These are phyloP conservation scores for Xylaria digitata DNA, from an alignment of 2,329 filamentous ascomycete species.

Conservation along the genomic window DNA sequence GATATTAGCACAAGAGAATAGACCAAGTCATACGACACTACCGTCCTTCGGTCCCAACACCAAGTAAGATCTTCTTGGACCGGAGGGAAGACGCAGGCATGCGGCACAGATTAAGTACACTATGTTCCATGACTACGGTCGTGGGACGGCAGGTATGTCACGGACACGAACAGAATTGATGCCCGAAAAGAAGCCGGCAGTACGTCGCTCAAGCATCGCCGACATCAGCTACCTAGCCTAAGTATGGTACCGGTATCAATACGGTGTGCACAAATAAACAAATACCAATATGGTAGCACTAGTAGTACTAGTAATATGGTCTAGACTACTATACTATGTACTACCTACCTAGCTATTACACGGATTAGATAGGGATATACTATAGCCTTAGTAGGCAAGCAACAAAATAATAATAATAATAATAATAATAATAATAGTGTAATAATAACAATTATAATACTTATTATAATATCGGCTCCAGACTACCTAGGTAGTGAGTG, in stretches of 20 bases:
- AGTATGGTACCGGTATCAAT: conserved; percentile 25
- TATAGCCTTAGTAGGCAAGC: too few species aligned
- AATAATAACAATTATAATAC: conserved; percentile 12
- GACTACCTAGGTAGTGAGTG: neutral
- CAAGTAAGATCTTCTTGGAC: conserved; percentile 29
- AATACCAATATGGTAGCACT: conserved; percentile 7
- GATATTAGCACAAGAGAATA: conserved; percentile 35
- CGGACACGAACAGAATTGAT: conserved; percentile 33
- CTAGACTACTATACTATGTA: conserved; percentile 4
- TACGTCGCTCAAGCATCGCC: conserved; percentile 29
- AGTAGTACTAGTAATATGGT: neutral
- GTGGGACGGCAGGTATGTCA: conserved; percentile 34
- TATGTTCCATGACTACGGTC: conserved; percentile 29
- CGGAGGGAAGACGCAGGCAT: conserved; percentile 29
- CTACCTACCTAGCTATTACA: neutral
- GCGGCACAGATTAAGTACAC: conserved; percentile 35
- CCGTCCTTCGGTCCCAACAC: conserved; percentile 24
- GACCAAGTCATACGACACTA: conserved; percentile 36
- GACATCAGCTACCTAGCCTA: conserved; percentile 10
- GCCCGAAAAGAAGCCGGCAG: conserved; percentile 32
- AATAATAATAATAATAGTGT: neutral
- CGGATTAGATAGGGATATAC: neutral
- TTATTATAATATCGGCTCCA: neutral
- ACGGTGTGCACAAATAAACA: conserved; percentile 12
- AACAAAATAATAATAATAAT: conserved; percentile 5